These are phyloP conservation scores for Cynara cardunculus DNA, from an alignment of 129 eudicot genomes.

Conservation along the genomic window DNA sequence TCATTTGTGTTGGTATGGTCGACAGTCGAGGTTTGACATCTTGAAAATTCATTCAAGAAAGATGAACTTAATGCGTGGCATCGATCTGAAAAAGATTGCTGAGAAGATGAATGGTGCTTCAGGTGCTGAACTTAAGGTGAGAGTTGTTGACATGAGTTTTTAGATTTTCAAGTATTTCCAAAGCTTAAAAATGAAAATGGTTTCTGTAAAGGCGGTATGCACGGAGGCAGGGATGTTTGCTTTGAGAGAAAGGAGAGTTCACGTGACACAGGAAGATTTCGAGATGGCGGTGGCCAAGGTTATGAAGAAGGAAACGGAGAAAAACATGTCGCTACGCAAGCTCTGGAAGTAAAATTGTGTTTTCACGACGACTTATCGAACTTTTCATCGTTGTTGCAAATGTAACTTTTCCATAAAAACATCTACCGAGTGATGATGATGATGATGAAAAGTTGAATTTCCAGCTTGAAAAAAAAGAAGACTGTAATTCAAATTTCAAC, in stretches of 20 bases:
- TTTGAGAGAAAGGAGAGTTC: slow-evolving; percentile 89
- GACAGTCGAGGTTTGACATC: slow-evolving; percentile 86
- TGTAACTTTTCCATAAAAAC: background rate
- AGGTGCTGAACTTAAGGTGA: slow-evolving; percentile 95
- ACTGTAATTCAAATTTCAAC: background rate
- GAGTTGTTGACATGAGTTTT: slow-evolving; percentile 2
- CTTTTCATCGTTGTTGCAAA: background rate
- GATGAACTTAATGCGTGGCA: slow-evolving; percentile 96
- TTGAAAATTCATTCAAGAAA: slow-evolving; percentile 90
- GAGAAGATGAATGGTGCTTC: slow-evolving; percentile 97
- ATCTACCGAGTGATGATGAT: background rate
- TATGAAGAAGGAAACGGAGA: slow-evolving; percentile 87
- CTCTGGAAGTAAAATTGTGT: slow-evolving; percentile 64
- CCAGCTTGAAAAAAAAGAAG: background rate
- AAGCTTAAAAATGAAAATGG: background rate
- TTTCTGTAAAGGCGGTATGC: slow-evolving; percentile 67
- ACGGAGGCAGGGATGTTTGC: slow-evolving; percentile 99
- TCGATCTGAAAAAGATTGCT: slow-evolving; percentile 89
- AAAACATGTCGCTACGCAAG: slow-evolving; percentile 86
- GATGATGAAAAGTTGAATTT: background rate
- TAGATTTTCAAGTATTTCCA: no score
- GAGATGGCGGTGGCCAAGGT: slow-evolving; percentile 98
- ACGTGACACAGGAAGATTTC: slow-evolving; percentile 89
- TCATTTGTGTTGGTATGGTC: background rate
- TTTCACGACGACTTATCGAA: background rate